phyloP scores from a whole-genome alignment of 225 moss, liverwort and hornwort genomes.

The Sphagnum contortum region DNA sequence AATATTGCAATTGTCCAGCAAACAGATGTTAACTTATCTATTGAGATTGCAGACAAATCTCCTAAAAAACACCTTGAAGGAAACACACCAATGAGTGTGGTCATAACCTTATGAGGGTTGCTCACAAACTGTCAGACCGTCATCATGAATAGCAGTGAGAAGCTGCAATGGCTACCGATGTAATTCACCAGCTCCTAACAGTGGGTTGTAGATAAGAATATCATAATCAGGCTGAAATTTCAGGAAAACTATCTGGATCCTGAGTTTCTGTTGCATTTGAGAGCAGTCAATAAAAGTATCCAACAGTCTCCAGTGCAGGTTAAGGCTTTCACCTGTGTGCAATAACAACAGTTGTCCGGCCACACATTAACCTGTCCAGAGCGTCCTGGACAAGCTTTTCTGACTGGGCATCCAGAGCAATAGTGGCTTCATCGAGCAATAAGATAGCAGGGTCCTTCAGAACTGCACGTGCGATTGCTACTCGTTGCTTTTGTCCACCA shows the following conservation, averaged over 20 bases:
- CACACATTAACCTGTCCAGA: conserved; percentile 47
- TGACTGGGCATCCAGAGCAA: conserved; percentile 51
- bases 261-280: not conserved
- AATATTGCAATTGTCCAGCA: not conserved
- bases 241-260: not conserved
- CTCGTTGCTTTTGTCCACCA: conserved; percentile 58
- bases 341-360: conserved; percentile 48
- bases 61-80: no score
- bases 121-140: not conserved
- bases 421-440: conserved; percentile 58
- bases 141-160: not conserved
- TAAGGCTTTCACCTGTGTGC: conserved; percentile 34
- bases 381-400: conserved; percentile 60
- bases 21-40: not conserved
- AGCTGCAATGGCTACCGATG: not conserved
- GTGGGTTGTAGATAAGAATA: not conserved
- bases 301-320: not conserved
- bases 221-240: not conserved
- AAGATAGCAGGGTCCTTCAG: conserved; percentile 47
- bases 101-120: not conserved
- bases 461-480: conserved; percentile 57
- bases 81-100: not conserved
- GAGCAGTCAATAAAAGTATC: not conserved
- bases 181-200: no score
- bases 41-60: no score